Evolutionary conservation across 306 rosid genomes (phyloP).

Genomic region (Urtica urens): DNA sequence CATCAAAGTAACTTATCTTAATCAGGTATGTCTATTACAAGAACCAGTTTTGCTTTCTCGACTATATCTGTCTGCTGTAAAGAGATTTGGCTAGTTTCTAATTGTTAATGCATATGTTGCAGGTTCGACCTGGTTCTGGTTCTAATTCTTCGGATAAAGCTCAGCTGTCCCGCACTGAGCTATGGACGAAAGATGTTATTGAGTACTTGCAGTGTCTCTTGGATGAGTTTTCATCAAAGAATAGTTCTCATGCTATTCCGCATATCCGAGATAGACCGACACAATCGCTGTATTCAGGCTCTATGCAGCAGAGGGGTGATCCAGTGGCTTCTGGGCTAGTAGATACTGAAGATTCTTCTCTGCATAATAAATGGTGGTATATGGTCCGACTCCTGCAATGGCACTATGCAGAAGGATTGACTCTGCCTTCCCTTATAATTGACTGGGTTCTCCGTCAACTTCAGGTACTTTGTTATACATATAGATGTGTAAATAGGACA

Average conservation of each 20-base stretch:
- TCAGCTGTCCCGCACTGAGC: slow-evolving; percentile 75
- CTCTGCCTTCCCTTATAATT: slow-evolving; percentile 71
- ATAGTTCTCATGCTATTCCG: slow-evolving; percentile 35
- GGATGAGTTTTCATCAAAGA: slow-evolving; percentile 64
- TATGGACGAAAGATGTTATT: slow-evolving; percentile 86
- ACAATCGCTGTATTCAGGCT: slow-evolving; percentile 47
- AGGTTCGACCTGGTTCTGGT: slow-evolving; percentile 66
- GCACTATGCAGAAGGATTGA: slow-evolving; percentile 85
- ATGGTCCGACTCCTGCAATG: slow-evolving; percentile 80
- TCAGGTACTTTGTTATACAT: slow-evolving; percentile 45
- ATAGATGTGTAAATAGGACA: neutral
- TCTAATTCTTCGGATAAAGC: slow-evolving; percentile 54
- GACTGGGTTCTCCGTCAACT: slow-evolving; percentile 90
- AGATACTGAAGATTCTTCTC: slow-evolving; percentile 69
- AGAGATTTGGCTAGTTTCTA: slow-evolving; percentile 21
- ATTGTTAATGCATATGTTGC: slow-evolving; percentile 28
- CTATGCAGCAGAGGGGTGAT: slow-evolving; percentile 46
- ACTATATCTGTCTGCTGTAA: slow-evolving; percentile 6
- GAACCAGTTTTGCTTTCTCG: neutral
- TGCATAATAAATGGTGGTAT: slow-evolving; percentile 93
- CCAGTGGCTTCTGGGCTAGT: slow-evolving; percentile 32
- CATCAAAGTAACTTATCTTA: slow-evolving; percentile 77
- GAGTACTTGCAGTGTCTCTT: slow-evolving; percentile 72
- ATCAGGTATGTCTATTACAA: slow-evolving; percentile 51
- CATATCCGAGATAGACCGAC: slow-evolving; percentile 52